These are phyloP conservation scores for Sporothrix globosa DNA, from an alignment of 2,329 filamentous ascomycete genomes.

Conservation along the genomic window DNA sequence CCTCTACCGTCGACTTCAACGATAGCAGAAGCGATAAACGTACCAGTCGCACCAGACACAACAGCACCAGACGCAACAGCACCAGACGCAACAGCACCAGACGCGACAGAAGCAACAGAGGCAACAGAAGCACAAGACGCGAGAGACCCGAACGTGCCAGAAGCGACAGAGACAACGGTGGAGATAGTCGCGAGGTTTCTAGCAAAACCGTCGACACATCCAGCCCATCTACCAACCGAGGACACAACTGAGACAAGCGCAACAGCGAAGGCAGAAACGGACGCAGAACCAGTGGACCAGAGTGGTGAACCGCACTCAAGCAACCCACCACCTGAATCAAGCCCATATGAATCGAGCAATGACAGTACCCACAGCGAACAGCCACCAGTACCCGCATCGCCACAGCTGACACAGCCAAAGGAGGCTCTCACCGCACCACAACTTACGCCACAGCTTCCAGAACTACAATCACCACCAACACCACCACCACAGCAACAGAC, in stretches of 20 bases:
- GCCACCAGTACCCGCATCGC: not conserved
- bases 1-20: too few relatives aligned
- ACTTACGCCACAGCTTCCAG: not conserved
- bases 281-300: too few relatives aligned
- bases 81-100: too few relatives aligned
- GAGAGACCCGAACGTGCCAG: too few relatives aligned
- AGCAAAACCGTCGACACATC: not conserved
- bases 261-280: not conserved
- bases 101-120: not conserved
- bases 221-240: not conserved
- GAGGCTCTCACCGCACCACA: not conserved
- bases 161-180: slow-evolving; percentile 15
- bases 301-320: too few relatives aligned
- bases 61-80: not conserved
- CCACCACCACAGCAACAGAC: not conserved
- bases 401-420: not conserved
- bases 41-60: too few relatives aligned
- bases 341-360: too few relatives aligned
- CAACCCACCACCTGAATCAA: too few relatives aligned
- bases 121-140: too few relatives aligned
- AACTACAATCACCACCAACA: not conserved
- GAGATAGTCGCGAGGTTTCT: slow-evolving; percentile 11
- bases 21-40: too few relatives aligned
- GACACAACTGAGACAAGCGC: not conserved
- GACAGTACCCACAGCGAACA: too few relatives aligned